phyloP scores from a whole-genome alignment of 176 grass and related monocot genomes.

The Elymus sibiricus region DNA sequence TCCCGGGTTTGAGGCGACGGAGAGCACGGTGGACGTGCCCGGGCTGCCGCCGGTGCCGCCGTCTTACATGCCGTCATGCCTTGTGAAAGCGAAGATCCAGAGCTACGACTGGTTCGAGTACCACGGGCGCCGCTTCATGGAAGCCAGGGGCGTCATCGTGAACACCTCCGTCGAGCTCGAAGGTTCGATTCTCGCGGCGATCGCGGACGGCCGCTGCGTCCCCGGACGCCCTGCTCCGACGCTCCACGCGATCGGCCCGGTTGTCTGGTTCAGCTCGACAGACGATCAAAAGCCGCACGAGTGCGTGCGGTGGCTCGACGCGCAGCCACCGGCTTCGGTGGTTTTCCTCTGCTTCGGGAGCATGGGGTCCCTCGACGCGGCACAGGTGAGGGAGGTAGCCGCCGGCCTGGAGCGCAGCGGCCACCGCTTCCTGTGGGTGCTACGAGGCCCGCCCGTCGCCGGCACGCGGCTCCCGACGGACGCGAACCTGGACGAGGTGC shows the following conservation, averaged over 20 bases:
- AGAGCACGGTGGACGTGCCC: slow-evolving; percentile 19
- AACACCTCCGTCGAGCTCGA: slow-evolving; percentile 36
- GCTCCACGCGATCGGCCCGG: slow-evolving; percentile 1
- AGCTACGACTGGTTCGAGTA: slow-evolving; percentile 25
- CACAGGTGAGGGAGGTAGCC: slow-evolving; percentile 6
- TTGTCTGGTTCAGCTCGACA: neutral
- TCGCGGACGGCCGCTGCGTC: neutral
- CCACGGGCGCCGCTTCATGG: slow-evolving; percentile 18
- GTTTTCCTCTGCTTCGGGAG: slow-evolving; percentile 66
- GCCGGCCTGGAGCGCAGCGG: neutral
- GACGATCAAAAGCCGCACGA: neutral
- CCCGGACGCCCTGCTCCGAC: neutral
- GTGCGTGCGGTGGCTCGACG: slow-evolving; percentile 48
- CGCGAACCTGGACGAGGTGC: neutral
- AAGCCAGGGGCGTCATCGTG: slow-evolving; percentile 39
- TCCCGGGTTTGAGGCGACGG: slow-evolving; percentile 9
- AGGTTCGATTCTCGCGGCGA: neutral
- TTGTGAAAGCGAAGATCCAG: neutral
- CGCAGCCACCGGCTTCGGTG: slow-evolving; percentile 42
- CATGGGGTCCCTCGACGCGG: neutral
- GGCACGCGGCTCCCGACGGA: neutral
- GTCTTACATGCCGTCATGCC: slow-evolving; percentile 1
- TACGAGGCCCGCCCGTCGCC: neutral
- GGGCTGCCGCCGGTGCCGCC: slow-evolving; percentile 30
- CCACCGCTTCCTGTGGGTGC: slow-evolving; percentile 20